These are phyloP conservation scores for Anethum foeniculum DNA, from an alignment of 140 eudicot genomes.

Conservation along the genomic window DNA sequence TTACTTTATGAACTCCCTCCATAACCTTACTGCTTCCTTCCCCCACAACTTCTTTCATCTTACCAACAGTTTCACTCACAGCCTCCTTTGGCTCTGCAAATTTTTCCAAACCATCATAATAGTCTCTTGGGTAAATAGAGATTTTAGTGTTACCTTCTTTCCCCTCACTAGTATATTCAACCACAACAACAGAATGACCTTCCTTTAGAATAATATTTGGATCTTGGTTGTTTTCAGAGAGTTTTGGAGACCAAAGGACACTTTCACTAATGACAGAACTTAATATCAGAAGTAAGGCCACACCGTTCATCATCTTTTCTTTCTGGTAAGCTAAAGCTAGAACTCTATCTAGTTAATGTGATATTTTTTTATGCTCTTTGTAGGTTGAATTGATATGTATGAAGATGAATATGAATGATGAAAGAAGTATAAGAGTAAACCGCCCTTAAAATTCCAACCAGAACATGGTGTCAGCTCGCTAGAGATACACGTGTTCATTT, in stretches of 20 bases:
- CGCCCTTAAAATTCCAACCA: too few species aligned
- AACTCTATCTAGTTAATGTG: neutral
- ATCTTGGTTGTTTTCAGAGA: neutral
- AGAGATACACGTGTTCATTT: too few species aligned
- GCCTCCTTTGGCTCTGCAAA: neutral
- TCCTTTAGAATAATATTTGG: neutral
- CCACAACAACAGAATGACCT: neutral
- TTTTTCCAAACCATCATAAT: neutral
- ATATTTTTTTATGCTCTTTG: neutral
- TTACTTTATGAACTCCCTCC: neutral
- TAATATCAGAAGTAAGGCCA: neutral
- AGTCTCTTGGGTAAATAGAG: neutral
- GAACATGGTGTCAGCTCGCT: too few species aligned
- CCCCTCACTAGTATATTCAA: neutral
- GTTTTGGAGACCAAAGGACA: neutral
- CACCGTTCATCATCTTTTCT: neutral
- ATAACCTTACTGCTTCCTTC: neutral
- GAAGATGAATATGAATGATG: too few species aligned
- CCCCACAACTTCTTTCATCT: neutral
- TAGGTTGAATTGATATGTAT: too few species aligned
- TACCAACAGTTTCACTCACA: neutral
- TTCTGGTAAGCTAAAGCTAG: neutral
- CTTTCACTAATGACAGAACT: neutral
- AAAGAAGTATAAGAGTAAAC: too few species aligned
- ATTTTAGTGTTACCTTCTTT: neutral